A percentile compares a stretch with the other conserved stretches of the same genome.
Conservation (phyloP, 441 rosid genomes). For the Eruca vesicaria region DNA sequence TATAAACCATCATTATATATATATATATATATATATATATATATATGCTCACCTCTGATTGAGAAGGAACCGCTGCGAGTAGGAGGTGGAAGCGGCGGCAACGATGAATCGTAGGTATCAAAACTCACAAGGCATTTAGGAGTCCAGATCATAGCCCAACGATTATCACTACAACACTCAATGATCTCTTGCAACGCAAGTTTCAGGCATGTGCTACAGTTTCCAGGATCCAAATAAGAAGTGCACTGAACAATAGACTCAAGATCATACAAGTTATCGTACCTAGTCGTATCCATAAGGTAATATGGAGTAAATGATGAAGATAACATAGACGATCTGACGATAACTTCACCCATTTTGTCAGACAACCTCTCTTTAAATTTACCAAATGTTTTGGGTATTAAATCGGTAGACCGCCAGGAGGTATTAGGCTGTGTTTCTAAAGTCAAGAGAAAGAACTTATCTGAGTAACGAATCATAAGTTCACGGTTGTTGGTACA, state of each 20-base stretch:
- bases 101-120: background rate
- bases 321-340: conserved; percentile 5
- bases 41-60: background rate
- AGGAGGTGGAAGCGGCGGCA: conserved; percentile 8
- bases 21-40: background rate
- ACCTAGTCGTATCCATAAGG: background rate
- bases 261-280: conserved; percentile 14
- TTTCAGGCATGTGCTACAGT: conserved; percentile 18
- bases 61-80: conserved; percentile 5
- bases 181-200: conserved; percentile 19
- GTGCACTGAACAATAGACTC: conserved; percentile 29
- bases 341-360: conserved; percentile 19
- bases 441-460: conserved; percentile 11
- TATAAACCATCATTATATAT: background rate
- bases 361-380: conserved; percentile 10
- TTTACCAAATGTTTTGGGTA: conserved; percentile 4
- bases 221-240: background rate
- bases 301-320: conserved; percentile 11
- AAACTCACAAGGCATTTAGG: conserved; percentile 23
- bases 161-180: background rate
- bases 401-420: background rate
- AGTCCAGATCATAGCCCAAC: conserved; percentile 10
- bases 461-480: conserved; percentile 26
- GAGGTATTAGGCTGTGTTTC: background rate
- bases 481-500: conserved; percentile 21